Conservation (phyloP, 805 yeast species). For the Wickerhamiella spandovensis region DNA sequence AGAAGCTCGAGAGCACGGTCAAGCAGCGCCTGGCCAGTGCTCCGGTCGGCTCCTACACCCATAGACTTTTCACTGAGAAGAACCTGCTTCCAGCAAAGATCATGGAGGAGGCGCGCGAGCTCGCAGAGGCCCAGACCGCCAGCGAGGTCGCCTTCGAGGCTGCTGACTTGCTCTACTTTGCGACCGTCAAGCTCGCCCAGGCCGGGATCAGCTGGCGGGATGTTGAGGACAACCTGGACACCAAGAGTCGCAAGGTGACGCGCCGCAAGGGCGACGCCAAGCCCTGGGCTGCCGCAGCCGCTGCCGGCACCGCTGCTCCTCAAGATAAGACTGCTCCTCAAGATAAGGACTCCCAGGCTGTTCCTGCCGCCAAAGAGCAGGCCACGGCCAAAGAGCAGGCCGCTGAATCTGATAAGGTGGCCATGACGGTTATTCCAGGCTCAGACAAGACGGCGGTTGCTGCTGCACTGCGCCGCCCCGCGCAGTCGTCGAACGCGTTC, state of each 20-base stretch:
- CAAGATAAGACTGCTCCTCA: neutral
- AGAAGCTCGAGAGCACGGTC: slow-evolving; percentile 54
- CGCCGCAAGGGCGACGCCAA: slow-evolving; percentile 96
- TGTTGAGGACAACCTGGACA: slow-evolving; percentile 70
- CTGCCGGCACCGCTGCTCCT: neutral
- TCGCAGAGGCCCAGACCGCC: slow-evolving; percentile 63
- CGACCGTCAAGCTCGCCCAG: slow-evolving; percentile 51
- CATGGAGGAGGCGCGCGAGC: slow-evolving; percentile 92
- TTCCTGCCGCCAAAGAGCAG: neutral
- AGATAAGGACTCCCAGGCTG: neutral
- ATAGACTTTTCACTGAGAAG: slow-evolving; percentile 70
- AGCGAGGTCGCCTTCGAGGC: slow-evolving; percentile 90
- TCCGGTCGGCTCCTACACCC: slow-evolving; percentile 90
- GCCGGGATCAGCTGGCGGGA: slow-evolving; percentile 70
- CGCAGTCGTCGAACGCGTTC: slow-evolving; percentile 89
- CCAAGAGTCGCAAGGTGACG: slow-evolving; percentile 74
- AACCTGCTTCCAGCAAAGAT: slow-evolving; percentile 66
- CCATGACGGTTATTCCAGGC: slow-evolving; percentile 23
- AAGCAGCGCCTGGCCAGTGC: slow-evolving; percentile 50
- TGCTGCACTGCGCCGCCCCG: slow-evolving; percentile 77
- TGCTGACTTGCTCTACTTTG: slow-evolving; percentile 73
- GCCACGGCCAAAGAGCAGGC: slow-evolving; percentile 1
- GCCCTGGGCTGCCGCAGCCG: slow-evolving; percentile 35
- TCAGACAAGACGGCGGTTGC: slow-evolving; percentile 33
- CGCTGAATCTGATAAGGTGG: slow-evolving; percentile 7